phyloP scores from a whole-genome alignment of 1,284 basidiomycete species.

The Inonotus obliquus region DNA sequence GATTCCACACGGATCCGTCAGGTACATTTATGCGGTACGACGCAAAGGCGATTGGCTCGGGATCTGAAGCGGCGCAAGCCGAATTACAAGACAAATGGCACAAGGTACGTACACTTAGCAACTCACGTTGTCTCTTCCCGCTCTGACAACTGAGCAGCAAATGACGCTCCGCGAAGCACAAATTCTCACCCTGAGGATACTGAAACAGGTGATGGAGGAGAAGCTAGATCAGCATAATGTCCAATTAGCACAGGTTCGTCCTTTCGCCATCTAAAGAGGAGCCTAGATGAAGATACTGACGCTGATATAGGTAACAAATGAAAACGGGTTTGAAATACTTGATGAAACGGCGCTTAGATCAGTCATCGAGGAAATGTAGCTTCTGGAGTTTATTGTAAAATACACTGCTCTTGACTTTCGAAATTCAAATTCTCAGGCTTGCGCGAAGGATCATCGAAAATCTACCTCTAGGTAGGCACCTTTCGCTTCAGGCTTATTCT shows the following conservation, averaged over 20 bases:
- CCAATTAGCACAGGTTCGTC: conserved; percentile 84
- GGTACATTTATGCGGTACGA: conserved; percentile 97
- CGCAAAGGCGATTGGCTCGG: conserved; percentile 98
- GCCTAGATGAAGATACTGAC: not conserved
- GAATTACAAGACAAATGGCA: conserved; percentile 98
- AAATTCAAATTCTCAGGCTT: too few species aligned
- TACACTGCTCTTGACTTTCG: not conserved
- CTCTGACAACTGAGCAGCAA: conserved; percentile 49
- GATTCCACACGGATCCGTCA: conserved; percentile 98
- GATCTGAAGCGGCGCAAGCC: conserved; percentile 96
- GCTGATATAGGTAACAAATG: conserved; percentile 60
- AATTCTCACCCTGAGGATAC: conserved; percentile 78
- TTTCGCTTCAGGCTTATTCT: not conserved
- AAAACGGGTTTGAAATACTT: conserved; percentile 80
- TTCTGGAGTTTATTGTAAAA: conserved; percentile 3
- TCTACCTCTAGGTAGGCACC: not conserved
- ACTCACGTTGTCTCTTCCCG: conserved; percentile 11
- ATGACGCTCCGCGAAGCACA: conserved; percentile 92
- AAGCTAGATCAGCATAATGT: conserved; percentile 98
- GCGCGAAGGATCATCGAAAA: too few species aligned
- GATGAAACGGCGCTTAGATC: conserved; percentile 72
- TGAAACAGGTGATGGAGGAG: conserved; percentile 99
- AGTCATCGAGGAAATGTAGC: conserved; percentile 75
- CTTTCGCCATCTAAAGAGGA: not conserved
- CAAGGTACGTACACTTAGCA: conserved; percentile 52